These are phyloP conservation scores for Piper longum DNA, from an alignment of 164 flowering plant genomes.

Conservation along the genomic window DNA sequence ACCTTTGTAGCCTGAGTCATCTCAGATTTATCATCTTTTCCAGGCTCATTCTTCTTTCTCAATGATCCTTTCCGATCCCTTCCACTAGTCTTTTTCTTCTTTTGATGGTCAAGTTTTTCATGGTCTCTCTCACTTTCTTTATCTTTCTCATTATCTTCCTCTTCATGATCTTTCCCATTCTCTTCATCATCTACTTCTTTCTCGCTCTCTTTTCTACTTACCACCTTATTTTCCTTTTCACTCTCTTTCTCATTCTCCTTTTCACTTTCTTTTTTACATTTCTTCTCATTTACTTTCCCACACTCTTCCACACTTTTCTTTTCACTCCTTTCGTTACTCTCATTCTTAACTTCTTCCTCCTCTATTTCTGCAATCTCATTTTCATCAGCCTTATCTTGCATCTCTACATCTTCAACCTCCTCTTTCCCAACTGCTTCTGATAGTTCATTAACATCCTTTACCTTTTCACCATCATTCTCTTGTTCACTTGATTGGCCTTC, in stretches of 20 bases:
- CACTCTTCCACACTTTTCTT: too few relatives aligned
- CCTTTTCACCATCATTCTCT: background rate
- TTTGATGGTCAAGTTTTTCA: too few relatives aligned
- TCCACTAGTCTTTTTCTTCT: too few relatives aligned
- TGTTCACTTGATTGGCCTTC: background rate
- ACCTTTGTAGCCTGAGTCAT: background rate
- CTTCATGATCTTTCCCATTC: too few relatives aligned
- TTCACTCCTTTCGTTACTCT: constrained; percentile 8
- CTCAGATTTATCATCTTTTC: background rate
- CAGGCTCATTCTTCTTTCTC: background rate
- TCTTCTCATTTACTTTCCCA: background rate
- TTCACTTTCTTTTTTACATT: too few relatives aligned
- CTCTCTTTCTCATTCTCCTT: background rate
- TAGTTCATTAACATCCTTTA: background rate
- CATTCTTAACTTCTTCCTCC: constrained; percentile 7
- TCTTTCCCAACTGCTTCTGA: background rate
- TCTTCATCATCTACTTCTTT: too few relatives aligned
- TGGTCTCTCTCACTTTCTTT: too few relatives aligned
- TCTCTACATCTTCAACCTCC: background rate
- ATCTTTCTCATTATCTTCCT: too few relatives aligned
- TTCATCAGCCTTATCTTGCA: constrained; percentile 1
- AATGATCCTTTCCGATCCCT: background rate
- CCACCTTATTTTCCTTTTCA: background rate
- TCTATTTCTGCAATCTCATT: constrained; percentile 2
- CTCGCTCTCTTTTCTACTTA: background rate